Percentiles rank a stretch among this genome's conserved stretches.
These are phyloP conservation scores for Tilletia caries DNA, from an alignment of 1,284 basidiomycete genomes.

Conservation along the genomic window DNA sequence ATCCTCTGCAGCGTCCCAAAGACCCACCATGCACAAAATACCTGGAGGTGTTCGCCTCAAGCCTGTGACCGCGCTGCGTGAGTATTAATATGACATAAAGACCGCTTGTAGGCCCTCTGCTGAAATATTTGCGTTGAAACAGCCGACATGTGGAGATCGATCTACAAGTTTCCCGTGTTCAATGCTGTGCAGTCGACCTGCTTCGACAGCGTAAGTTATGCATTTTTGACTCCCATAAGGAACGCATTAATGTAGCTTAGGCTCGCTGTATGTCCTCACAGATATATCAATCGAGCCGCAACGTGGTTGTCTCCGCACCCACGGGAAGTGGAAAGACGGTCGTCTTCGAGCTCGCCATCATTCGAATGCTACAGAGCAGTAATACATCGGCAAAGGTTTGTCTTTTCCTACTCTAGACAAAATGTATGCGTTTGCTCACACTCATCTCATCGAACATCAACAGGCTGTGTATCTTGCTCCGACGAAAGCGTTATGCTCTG, in stretches of 20 bases:
- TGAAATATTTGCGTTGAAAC: neutral
- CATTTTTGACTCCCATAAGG: neutral
- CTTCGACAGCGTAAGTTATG: constrained; percentile 65
- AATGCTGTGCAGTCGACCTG: constrained; percentile 83
- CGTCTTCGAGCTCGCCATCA: constrained; percentile 84
- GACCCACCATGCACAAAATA: too few species aligned
- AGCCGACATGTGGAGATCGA: constrained; percentile 75
- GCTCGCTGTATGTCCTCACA: too few species aligned
- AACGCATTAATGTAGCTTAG: constrained; percentile 17
- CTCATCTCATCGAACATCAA: neutral
- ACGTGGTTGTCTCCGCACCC: constrained; percentile 63
- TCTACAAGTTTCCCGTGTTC: constrained; percentile 84
- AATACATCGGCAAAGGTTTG: constrained; percentile 19
- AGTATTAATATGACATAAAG: neutral
- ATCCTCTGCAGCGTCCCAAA: too few species aligned
- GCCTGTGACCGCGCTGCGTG: constrained; percentile 1
- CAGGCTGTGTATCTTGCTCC: constrained; percentile 92
- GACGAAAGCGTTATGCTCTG: constrained; percentile 78
- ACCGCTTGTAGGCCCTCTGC: neutral
- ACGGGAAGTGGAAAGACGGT: constrained; percentile 57
- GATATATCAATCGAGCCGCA: constrained; percentile 69
- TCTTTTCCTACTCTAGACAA: neutral
- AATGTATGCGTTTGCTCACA: neutral
- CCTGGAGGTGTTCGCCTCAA: neutral
- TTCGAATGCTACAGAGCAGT: constrained; percentile 66